Evolutionary conservation across 2,329 filamentous ascomycete genomes (phyloP).

Genomic region (Trichoderma breve): DNA sequence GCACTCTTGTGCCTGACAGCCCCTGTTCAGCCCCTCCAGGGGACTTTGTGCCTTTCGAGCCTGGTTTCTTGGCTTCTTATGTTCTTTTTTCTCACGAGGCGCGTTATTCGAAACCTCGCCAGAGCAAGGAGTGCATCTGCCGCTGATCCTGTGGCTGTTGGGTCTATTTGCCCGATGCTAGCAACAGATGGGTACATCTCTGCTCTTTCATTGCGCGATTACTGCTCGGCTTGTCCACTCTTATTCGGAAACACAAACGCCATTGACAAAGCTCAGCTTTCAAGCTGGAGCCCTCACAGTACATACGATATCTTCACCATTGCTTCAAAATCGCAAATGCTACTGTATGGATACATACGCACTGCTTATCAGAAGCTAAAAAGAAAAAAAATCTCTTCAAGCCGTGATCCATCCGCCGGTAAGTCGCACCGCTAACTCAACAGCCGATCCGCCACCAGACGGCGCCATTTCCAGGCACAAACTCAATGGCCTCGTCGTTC

Average conservation of each 20-base stretch:
- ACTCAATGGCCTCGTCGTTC: conserved; percentile 6
- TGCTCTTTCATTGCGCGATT: background rate
- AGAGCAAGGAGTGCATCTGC: background rate
- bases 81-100: background rate
- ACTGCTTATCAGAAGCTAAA: background rate
- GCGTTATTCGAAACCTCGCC: background rate
- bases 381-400: background rate
- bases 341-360: background rate
- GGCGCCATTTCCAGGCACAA: conserved; percentile 8
- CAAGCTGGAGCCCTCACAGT: background rate
- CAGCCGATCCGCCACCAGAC: background rate
- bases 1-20: background rate
- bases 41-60: background rate
- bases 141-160: background rate
- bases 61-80: background rate
- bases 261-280: background rate
- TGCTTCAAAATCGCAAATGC: background rate
- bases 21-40: background rate
- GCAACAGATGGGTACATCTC: no score
- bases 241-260: conserved; percentile 2
- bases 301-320: background rate
- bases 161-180: background rate
- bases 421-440: background rate
- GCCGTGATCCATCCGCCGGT: background rate
- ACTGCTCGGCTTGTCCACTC: background rate